These are phyloP conservation scores for Wickerhamomyces pijperi DNA, from an alignment of 805 yeast species.

Conservation along the genomic window DNA sequence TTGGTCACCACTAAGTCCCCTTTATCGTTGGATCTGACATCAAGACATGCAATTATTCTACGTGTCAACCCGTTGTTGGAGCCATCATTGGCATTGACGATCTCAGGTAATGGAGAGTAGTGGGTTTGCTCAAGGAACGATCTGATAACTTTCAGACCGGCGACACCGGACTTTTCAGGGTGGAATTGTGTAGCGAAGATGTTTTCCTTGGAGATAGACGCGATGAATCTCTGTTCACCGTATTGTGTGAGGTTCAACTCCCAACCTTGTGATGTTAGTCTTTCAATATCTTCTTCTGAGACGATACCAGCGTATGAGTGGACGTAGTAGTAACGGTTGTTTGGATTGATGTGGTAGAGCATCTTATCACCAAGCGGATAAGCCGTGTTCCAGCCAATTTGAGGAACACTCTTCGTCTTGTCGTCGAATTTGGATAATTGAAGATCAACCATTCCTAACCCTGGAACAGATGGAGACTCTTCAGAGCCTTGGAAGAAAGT, in stretches of 20 bases:
- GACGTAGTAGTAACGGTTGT: slow-evolving; percentile 80
- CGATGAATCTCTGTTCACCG: slow-evolving; percentile 71
- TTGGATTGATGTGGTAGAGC: slow-evolving; percentile 55
- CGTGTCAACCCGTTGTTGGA: slow-evolving; percentile 63
- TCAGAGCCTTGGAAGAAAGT: slow-evolving; percentile 65
- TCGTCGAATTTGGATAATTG: slow-evolving; percentile 51
- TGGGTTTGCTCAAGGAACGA: slow-evolving; percentile 45
- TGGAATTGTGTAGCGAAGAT: slow-evolving; percentile 95
- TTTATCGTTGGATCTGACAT: slow-evolving; percentile 87
- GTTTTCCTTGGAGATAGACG: slow-evolving; percentile 69
- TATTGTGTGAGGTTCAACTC: slow-evolving; percentile 61
- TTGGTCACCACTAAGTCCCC: slow-evolving; percentile 97
- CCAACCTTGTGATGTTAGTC: slow-evolving; percentile 44
- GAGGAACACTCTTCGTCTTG: slow-evolving; percentile 75
- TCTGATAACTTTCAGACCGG: slow-evolving; percentile 70
- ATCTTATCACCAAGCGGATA: slow-evolving; percentile 18
- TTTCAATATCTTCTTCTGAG: slow-evolving; percentile 22
- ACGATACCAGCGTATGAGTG: slow-evolving; percentile 83
- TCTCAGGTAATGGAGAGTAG: slow-evolving; percentile 10
- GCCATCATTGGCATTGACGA: slow-evolving; percentile 21
- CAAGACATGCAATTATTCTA: slow-evolving; percentile 91
- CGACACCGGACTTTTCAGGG: slow-evolving; percentile 95
- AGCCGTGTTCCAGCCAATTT: slow-evolving; percentile 86
- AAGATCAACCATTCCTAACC: slow-evolving; percentile 47
- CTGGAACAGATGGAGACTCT: slow-evolving; percentile 55